Percentiles rank a stretch among this genome's conserved stretches.
These are phyloP conservation scores for Piromyces finnis DNA, from an alignment of 192 early-diverging fungal genomes.

Conservation along the genomic window DNA sequence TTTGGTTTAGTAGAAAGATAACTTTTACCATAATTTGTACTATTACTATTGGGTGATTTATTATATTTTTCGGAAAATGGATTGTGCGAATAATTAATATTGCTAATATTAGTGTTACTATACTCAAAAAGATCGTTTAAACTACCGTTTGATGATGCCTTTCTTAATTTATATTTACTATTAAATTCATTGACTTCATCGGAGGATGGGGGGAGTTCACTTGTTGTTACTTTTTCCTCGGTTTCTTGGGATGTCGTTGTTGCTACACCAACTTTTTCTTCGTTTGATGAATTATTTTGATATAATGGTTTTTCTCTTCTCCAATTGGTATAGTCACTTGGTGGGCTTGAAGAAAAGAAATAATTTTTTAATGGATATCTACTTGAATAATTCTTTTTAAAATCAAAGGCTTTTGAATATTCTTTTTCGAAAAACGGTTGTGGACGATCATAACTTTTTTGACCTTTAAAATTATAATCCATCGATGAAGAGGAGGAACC, in stretches of 20 bases:
- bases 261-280: not conserved
- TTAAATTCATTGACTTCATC: too few relatives aligned
- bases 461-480: not conserved
- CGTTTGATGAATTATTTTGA: not conserved
- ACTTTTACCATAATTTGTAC: not conserved
- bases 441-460: not conserved
- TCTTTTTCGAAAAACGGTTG: not conserved
- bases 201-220: too few relatives aligned
- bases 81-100: not conserved
- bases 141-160: not conserved
- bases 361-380: not conserved
- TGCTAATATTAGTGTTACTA: not conserved
- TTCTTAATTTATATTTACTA: not conserved
- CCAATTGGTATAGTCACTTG: not conserved
- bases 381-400: not conserved
- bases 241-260: too few relatives aligned
- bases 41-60: not conserved
- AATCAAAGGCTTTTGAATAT: not conserved
- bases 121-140: not conserved
- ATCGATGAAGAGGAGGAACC: not conserved
- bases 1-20: not conserved
- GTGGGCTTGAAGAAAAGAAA: not conserved
- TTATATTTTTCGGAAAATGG: too few relatives aligned
- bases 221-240: too few relatives aligned
- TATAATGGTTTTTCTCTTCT: not conserved